Evolutionary conservation across 352 stramenopile genomes (phyloP).

Genomic region (Phytophthora chlamydospora): DNA sequence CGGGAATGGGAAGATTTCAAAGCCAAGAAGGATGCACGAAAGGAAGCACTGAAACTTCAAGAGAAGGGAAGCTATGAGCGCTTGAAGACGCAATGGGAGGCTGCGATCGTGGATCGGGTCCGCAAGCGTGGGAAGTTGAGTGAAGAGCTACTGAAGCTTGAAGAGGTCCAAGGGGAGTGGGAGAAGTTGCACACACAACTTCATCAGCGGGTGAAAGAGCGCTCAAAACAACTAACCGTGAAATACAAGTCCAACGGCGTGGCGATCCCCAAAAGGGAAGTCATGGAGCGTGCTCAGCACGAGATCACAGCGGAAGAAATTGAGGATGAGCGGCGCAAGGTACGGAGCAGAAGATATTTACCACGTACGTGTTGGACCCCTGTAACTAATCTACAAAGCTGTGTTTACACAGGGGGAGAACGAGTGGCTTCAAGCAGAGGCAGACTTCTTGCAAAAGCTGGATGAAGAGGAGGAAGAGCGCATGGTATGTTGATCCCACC

Average conservation of each 20-base stretch:
- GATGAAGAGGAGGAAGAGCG: conserved; percentile 52
- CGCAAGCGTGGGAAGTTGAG: conserved; percentile 40
- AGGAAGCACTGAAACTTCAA: conserved; percentile 50
- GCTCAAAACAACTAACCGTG: conserved; percentile 41
- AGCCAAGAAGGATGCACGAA: conserved; percentile 34
- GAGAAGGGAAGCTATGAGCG: conserved; percentile 41
- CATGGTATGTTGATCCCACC: conserved; percentile 34
- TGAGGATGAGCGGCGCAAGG: conserved; percentile 47
- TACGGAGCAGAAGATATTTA: conserved; percentile 6
- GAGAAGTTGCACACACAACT: conserved; percentile 50
- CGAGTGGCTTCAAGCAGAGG: conserved; percentile 61
- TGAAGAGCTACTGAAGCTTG: conserved; percentile 54
- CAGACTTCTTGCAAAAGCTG: conserved; percentile 57
- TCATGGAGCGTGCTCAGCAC: conserved; percentile 58
- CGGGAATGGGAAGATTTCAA: conserved; percentile 71
- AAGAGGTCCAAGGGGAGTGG: conserved; percentile 57
- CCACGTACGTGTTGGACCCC: background rate
- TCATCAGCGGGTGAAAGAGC: conserved; percentile 35
- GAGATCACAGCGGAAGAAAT: conserved; percentile 60
- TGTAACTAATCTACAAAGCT: conserved; percentile 3
- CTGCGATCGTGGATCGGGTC: conserved; percentile 37
- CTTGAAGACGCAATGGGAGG: conserved; percentile 54
- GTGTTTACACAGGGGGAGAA: conserved; percentile 38
- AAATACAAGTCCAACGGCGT: conserved; percentile 61
- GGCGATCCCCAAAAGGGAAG: conserved; percentile 45